Evolutionary conservation across 352 stramenopile genomes (phyloP).

Genomic region (Phytophthora fragariae): DNA sequence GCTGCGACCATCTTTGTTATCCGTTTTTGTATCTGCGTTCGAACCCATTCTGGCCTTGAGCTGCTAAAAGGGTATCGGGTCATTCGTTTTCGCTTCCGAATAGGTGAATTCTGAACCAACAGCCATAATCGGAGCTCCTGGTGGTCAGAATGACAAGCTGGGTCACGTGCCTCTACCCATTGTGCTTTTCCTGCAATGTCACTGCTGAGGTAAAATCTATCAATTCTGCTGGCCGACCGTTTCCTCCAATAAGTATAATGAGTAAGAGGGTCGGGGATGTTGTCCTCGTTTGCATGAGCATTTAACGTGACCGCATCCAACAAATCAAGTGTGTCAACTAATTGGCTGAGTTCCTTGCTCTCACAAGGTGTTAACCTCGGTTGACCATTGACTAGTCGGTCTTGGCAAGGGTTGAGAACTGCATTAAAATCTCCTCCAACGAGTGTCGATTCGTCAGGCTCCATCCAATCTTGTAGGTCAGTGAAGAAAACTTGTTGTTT

Average conservation of each 20-base stretch:
- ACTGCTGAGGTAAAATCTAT: conserved; percentile 9
- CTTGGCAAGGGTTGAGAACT: not conserved
- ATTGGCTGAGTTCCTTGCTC: not conserved
- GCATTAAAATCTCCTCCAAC: conserved; percentile 11
- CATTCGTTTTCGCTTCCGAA: not conserved
- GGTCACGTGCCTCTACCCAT: conserved; percentile 3
- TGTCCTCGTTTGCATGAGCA: conserved; percentile 1
- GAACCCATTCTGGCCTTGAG: not conserved
- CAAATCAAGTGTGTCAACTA: not conserved
- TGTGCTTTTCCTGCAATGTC: not conserved
- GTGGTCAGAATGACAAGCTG: not conserved
- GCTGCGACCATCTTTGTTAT: not conserved
- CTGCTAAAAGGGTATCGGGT: not conserved
- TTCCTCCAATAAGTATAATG: conserved; percentile 12
- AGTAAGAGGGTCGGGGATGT: not conserved
- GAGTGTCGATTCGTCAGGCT: not conserved
- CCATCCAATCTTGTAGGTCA: not conserved
- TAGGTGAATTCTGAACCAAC: not conserved
- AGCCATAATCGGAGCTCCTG: conserved; percentile 14
- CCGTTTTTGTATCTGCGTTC: not conserved
- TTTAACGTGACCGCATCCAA: not conserved
- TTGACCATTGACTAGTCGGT: conserved; percentile 8
- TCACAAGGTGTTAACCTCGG: not conserved
- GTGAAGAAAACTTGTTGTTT: not conserved
- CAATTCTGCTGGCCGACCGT: conserved; percentile 1